A percentile compares a stretch with the other conserved stretches of the same genome.
These are phyloP conservation scores for Stemphylium beticola DNA, from an alignment of 2,329 filamentous ascomycete genomes.

Conservation along the genomic window DNA sequence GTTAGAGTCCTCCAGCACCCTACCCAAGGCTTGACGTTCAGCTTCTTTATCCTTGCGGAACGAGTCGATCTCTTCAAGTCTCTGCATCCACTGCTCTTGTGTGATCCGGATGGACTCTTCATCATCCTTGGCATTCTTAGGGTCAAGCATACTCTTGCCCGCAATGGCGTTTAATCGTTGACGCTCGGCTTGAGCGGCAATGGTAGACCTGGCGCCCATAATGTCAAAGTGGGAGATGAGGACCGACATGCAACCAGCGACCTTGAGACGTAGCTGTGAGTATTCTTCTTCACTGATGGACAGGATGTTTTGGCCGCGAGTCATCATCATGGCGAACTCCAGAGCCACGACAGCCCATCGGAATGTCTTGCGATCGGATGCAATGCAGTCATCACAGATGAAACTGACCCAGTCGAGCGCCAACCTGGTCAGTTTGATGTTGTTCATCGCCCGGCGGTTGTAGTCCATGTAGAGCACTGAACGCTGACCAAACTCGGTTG, in stretches of 20 bases:
- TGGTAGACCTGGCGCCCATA: constrained; percentile 91
- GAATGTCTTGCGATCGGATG: constrained; percentile 93
- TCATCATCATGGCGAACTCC: constrained; percentile 98
- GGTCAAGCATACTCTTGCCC: constrained; percentile 78
- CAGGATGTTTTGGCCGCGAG: constrained; percentile 89
- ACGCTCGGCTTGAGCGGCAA: constrained; percentile 93
- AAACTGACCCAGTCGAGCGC: constrained; percentile 98
- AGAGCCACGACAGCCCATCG: constrained; percentile 95
- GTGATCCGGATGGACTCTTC: constrained; percentile 81
- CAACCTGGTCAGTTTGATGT: constrained; percentile 89
- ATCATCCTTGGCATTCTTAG: constrained; percentile 76
- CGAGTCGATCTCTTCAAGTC: constrained; percentile 78
- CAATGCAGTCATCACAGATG: constrained; percentile 94
- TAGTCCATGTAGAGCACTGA: constrained; percentile 95
- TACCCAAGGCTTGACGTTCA: constrained; percentile 84
- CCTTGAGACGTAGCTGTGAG: constrained; percentile 79
- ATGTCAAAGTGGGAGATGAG: constrained; percentile 99
- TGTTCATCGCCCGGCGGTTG: constrained; percentile 95
- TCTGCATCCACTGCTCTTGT: constrained; percentile 74
- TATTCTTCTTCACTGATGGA: constrained; percentile 90
- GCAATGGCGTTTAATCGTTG: constrained; percentile 82
- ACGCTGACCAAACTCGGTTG: constrained; percentile 97
- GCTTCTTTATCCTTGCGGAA: constrained; percentile 78
- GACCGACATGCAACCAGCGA: constrained; percentile 95
- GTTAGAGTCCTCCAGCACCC: constrained; percentile 91